Percentiles rank a stretch among this genome's conserved stretches.
These are phyloP conservation scores for Xylariaceae sp. DNA, from an alignment of 2,329 filamentous ascomycete species.

Conservation along the genomic window DNA sequence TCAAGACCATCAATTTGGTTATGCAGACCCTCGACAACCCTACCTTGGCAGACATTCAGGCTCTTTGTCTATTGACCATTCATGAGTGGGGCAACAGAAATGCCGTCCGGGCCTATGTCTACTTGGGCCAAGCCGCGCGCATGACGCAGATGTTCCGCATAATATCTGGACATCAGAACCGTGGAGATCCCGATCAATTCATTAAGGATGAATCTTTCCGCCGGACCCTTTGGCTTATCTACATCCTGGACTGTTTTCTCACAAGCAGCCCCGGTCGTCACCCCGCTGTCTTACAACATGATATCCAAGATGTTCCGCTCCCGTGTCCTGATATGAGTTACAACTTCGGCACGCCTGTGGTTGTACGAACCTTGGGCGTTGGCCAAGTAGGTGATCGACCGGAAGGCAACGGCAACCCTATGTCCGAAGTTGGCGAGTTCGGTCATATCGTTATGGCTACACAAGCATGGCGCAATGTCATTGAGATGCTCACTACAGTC, in stretches of 20 bases:
- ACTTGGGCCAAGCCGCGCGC: constrained; percentile 60
- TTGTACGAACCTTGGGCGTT: constrained; percentile 51
- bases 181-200: constrained; percentile 55
- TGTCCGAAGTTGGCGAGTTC: constrained; percentile 59
- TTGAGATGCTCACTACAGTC: constrained; percentile 58
- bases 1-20: constrained; percentile 55
- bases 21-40: constrained; percentile 59
- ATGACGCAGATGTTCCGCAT: constrained; percentile 65
- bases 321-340: constrained; percentile 62
- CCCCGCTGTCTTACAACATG: constrained; percentile 53
- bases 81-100: constrained; percentile 63
- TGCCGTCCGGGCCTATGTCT: constrained; percentile 61
- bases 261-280: constrained; percentile 61
- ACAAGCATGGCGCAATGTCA: constrained; percentile 60
- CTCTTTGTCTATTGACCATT: constrained; percentile 58
- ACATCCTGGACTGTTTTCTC: constrained; percentile 61
- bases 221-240: constrained; percentile 61
- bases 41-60: constrained; percentile 59
- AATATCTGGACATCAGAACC: constrained; percentile 52
- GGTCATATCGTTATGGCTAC: constrained; percentile 60
- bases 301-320: constrained; percentile 54
- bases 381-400: constrained; percentile 32
- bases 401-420: constrained; percentile 37
- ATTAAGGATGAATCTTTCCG: constrained; percentile 61
- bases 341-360: constrained; percentile 59